These are phyloP conservation scores for Saprolegnia parasitica DNA, from an alignment of 352 stramenopile species.

Conservation along the genomic window DNA sequence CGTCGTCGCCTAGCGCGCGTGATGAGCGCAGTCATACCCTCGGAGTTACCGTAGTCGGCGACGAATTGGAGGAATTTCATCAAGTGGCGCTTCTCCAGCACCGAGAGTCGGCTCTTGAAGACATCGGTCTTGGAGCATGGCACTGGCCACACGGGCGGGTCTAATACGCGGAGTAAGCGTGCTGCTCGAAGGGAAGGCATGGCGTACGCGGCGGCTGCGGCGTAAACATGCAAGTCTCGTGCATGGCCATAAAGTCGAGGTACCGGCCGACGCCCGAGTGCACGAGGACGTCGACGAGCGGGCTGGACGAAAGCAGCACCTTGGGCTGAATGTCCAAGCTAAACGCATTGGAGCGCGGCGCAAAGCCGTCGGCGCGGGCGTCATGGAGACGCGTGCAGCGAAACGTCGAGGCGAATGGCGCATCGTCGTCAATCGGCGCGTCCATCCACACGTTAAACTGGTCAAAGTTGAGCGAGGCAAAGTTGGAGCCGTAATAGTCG, in stretches of 20 bases:
- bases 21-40: conserved; percentile 29
- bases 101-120: conserved; percentile 75
- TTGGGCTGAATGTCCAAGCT: conserved; percentile 75
- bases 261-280: conserved; percentile 81
- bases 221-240: conserved; percentile 75
- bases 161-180: not conserved
- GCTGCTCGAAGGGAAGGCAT: not conserved
- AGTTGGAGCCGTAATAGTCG: conserved; percentile 80
- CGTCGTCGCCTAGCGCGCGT: conserved; percentile 61
- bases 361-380: conserved; percentile 36
- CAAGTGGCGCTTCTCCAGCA: conserved; percentile 83
- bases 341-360: conserved; percentile 50
- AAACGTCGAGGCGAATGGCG: conserved; percentile 48
- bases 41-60: conserved; percentile 74
- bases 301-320: conserved; percentile 73
- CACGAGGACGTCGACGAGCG: conserved; percentile 79
- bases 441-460: conserved; percentile 37
- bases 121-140: conserved; percentile 88
- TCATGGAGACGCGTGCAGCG: conserved; percentile 45
- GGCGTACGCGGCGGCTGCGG: conserved; percentile 26
- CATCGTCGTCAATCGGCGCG: not conserved
- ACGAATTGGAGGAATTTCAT: conserved; percentile 91
- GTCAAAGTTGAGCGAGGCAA: conserved; percentile 57
- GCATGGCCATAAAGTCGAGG: conserved; percentile 83
- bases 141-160: conserved; percentile 58